phyloP scores from a whole-genome alignment of 1,284 basidiomycete species.

The Somion occarium region DNA sequence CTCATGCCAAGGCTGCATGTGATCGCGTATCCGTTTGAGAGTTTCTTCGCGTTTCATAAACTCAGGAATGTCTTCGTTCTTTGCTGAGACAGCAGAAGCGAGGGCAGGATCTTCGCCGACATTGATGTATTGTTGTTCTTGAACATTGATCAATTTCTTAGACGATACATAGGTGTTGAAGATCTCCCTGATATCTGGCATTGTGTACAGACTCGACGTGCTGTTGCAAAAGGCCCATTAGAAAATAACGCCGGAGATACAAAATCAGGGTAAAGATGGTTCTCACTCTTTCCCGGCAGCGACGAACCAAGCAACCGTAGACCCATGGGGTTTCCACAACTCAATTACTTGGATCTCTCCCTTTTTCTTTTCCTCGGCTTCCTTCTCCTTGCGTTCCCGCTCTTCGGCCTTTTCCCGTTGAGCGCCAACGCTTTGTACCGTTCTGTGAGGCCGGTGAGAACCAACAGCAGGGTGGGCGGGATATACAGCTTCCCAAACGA shows the following conservation, averaged over 20 bases:
- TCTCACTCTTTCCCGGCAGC: constrained; percentile 52
- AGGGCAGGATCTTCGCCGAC: constrained; percentile 52
- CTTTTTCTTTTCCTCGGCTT: constrained; percentile 39
- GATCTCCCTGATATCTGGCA: constrained; percentile 47
- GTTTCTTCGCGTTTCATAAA: constrained; percentile 73
- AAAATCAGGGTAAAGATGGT: not conserved
- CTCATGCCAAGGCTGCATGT: constrained; percentile 75
- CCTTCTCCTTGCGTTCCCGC: constrained; percentile 41
- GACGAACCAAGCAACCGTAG: constrained; percentile 56
- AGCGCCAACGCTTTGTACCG: constrained; percentile 58
- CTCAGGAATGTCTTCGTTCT: constrained; percentile 40
- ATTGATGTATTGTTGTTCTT: constrained; percentile 67
- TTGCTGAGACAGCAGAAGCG: constrained; percentile 42
- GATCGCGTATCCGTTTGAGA: constrained; percentile 44
- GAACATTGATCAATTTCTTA: constrained; percentile 60
- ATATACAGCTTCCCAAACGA: constrained; percentile 57
- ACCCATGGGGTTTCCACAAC: constrained; percentile 69
- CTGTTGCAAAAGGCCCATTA: constrained; percentile 28
- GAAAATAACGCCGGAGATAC: not conserved
- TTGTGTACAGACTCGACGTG: constrained; percentile 48
- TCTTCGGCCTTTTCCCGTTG: constrained; percentile 50
- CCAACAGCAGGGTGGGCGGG: constrained; percentile 53
- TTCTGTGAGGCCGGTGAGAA: constrained; percentile 48
- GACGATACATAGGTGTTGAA: constrained; percentile 60
- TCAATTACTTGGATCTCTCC: constrained; percentile 56